Base-by-base conservation (phyloP, 176 grass and related monocot species). In the Chrysopogon serrulatus region DNA sequence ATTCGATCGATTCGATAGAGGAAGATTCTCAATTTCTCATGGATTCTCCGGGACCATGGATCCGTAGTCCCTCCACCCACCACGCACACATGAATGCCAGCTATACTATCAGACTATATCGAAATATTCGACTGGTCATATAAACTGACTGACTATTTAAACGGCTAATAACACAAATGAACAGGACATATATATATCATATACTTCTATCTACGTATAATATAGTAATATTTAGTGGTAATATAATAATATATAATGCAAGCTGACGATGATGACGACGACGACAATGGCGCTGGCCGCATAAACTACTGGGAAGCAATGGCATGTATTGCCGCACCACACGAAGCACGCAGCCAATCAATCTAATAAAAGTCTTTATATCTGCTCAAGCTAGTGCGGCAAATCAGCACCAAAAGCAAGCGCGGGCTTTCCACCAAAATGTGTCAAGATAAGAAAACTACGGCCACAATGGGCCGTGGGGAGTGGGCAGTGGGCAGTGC, bases 391-490 rank as follows among this genome's bases (percentile, higher is more conserved):
- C 44, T 75, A 64, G 82, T 84, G 71, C 71, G 35, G 71, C 41
- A 43, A 78, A 78, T 63, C 36, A 35, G 19, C 1, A 36, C 53
- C 27, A 59, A 39, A 59, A 76, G 21, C 30, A 73, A 28, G 2
- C 28, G 57, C 3, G 21, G 0, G 40, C 15, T 65, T 45, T 33
- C 77, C 73, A 76, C 11, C 32, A 26, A 59, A 59, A 43, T 16
- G 17, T 9, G 18, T 56, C 76, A 0, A 13, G 82, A 89, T 89
- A 89, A 71, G 77, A 89, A 85, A 85, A 76, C 82, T 77, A 85
- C 82, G 5, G 77, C 82, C 87, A 85, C 68, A 85, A 85, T n/a
- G n/a, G n/a, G n/a, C n/a, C n/a, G n/a, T n/a, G n/a, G n/a, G n/a
- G n/a, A n/a, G n/a, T n/a, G n/a, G n/a, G n/a, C n/a, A n/a, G n/a